Conservation (phyloP, 345 rosid species). For the Brassica carinata region DNA sequence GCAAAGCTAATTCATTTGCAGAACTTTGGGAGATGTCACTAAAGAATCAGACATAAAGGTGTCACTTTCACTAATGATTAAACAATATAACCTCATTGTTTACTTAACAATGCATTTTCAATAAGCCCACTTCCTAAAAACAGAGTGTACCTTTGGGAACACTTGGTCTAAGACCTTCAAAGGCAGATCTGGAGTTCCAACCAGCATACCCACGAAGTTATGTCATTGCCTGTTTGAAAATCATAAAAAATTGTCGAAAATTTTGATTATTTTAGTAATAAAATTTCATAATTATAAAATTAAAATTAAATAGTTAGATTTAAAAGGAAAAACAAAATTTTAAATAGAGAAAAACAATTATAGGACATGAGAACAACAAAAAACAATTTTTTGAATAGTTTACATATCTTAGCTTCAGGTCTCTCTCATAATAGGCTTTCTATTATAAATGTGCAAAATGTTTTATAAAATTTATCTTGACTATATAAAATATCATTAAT, state of each 20-base stretch:
- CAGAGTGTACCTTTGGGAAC: constrained; percentile 70
- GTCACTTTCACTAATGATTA: background rate
- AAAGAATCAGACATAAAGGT: background rate
- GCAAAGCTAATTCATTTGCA: too few relatives aligned
- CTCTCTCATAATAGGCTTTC: background rate
- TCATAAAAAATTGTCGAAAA: constrained; percentile 20
- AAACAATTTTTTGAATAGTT: background rate
- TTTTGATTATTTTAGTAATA: too few relatives aligned
- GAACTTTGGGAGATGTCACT: too few relatives aligned
- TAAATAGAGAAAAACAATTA: background rate
- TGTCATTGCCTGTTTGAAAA: constrained; percentile 69
- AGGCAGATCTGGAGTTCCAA: constrained; percentile 49
- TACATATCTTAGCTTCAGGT: background rate
- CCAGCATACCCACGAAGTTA: constrained; percentile 80
- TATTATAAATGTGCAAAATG: background rate
- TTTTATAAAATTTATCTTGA: too few relatives aligned
- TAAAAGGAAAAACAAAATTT: background rate
- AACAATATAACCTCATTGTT: background rate
- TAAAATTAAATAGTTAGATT: background rate
- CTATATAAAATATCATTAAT: too few relatives aligned
- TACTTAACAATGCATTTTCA: background rate
- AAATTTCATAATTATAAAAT: too few relatives aligned
- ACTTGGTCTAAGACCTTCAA: constrained; percentile 55
- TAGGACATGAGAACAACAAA: background rate
- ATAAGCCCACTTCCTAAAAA: background rate